Conservation (phyloP, 768 basidiomycete species). For the Boletus sp. region DNA sequence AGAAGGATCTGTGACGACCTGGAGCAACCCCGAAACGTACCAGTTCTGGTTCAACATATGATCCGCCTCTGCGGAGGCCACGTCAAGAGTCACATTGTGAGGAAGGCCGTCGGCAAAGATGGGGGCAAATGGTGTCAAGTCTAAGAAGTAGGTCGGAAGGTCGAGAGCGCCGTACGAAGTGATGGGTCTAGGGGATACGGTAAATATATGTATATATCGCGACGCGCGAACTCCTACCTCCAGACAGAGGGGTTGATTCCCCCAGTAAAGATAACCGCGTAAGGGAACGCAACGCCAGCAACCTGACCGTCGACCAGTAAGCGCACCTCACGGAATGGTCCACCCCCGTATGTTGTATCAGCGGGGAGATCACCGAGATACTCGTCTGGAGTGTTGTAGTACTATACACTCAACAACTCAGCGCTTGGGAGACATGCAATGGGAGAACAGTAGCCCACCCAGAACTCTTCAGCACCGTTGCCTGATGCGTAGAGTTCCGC, state of each 20-base stretch:
- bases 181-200: constrained; percentile 49
- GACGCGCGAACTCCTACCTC: constrained; percentile 43
- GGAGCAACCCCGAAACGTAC: constrained; percentile 69
- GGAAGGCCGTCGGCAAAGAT: constrained; percentile 62
- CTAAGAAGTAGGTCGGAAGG: constrained; percentile 73
- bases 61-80: constrained; percentile 63
- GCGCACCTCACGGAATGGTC: constrained; percentile 63
- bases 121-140: constrained; percentile 75
- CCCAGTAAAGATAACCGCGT: constrained; percentile 66
- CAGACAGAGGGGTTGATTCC: constrained; percentile 67
- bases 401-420: constrained; percentile 38
- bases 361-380: constrained; percentile 54
- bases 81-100: constrained; percentile 71
- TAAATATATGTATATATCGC: neutral
- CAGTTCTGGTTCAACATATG: constrained; percentile 72
- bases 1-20: constrained; percentile 66
- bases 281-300: constrained; percentile 58
- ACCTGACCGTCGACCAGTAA: constrained; percentile 52
- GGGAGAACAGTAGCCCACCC: constrained; percentile 45
- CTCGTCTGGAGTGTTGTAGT: constrained; percentile 61
- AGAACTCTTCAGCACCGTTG: constrained; percentile 69
- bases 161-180: constrained; percentile 75
- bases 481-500: constrained; percentile 74
- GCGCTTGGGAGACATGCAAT: neutral
- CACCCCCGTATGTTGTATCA: constrained; percentile 43